Evolutionary conservation across 371 early-diverging fungal genomes (phyloP).

Genomic region (Mucor mucedo): DNA sequence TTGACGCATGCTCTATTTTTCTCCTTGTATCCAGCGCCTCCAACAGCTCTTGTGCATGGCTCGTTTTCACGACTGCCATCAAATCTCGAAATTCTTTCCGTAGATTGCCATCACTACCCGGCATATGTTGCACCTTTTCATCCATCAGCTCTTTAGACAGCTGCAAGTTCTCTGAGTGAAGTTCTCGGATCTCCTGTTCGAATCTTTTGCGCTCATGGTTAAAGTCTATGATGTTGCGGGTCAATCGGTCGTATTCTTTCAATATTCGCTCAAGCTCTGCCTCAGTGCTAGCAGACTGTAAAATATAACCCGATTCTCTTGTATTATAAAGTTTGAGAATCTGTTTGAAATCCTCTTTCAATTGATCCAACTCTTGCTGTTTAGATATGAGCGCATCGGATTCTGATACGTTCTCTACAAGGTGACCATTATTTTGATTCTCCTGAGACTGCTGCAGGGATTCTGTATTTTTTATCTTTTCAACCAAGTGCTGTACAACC

Average conservation of each 20-base stretch:
- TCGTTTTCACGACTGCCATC: slow-evolving; percentile 53
- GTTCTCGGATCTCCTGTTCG: slow-evolving; percentile 26
- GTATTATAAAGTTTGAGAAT: slow-evolving; percentile 40
- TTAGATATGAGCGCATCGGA: background rate
- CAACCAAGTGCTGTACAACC: too few relatives aligned
- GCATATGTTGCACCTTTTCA: slow-evolving; percentile 29
- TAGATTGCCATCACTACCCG: slow-evolving; percentile 44
- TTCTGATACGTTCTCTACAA: background rate
- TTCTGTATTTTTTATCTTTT: background rate
- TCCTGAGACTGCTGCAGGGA: slow-evolving; percentile 2
- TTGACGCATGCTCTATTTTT: slow-evolving; percentile 43
- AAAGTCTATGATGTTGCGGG: slow-evolving; percentile 54
- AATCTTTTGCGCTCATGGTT: slow-evolving; percentile 45
- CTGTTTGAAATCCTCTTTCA: slow-evolving; percentile 2
- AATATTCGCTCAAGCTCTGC: slow-evolving; percentile 45
- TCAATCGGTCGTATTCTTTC: slow-evolving; percentile 57
- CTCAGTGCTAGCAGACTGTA: slow-evolving; percentile 46
- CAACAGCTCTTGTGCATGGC: slow-evolving; percentile 49
- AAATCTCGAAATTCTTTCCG: slow-evolving; percentile 63
- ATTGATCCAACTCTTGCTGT: slow-evolving; percentile 1
- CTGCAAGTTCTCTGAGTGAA: slow-evolving; percentile 33
- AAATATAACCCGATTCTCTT: slow-evolving; percentile 41
- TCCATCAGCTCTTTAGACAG: slow-evolving; percentile 41
- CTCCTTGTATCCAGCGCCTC: slow-evolving; percentile 45
- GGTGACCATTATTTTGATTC: background rate